Base-by-base conservation (phyloP, 768 basidiomycete species). In the Rhodocollybia butyracea region DNA sequence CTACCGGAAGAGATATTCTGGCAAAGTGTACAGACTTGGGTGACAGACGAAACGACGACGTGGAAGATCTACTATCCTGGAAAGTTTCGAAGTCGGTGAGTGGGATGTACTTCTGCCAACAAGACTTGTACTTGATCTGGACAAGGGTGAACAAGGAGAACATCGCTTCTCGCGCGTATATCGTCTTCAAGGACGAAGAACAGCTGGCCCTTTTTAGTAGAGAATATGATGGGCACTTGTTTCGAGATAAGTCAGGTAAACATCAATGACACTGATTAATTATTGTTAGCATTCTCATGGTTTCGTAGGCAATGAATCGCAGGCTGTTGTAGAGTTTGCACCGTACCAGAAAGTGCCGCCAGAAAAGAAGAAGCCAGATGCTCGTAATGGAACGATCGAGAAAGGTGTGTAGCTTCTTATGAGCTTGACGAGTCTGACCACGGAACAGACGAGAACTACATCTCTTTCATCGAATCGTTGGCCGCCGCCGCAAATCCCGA, bases 1-100 rank as follows among this genome's bases (percentile, higher is more conserved):
- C 76, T 99, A 2, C 96, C 96, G 3, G 94, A 94, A 62, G 84
- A 84, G 2, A 72, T 97, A 51, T 98, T 99, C 72, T 99, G 96
- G 96, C 84, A 88, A 63, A 92, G 90, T 58, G 92, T 94, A 3
- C 77, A 85, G 51, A 66, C 76, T 2, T 98, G 95, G 94, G 88
- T 94, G 15, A 77, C 82, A 1, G 86, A 89, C 17, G 86, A 92
- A 32, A 83, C 86, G 0, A 71, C 80, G 7, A 64, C 70, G 11
- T 93, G 88, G 89, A 89, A 82, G 66, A 61, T 69, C 1, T 92
- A 79, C 63, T 78, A 77, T 62, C 77, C 76, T 1, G 90, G 91
- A 10, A 91, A 91, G 71, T 64, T 83, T 57, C 77, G 80, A 63
- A 88, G 84, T 65, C 79, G 83, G 89, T 91, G 63, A 46, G 77